Percentiles rank a stretch among this genome's conserved stretches.
phyloP scores from a whole-genome alignment of 139 green algal genomes.

The Pedinophyceae sp. region DNA sequence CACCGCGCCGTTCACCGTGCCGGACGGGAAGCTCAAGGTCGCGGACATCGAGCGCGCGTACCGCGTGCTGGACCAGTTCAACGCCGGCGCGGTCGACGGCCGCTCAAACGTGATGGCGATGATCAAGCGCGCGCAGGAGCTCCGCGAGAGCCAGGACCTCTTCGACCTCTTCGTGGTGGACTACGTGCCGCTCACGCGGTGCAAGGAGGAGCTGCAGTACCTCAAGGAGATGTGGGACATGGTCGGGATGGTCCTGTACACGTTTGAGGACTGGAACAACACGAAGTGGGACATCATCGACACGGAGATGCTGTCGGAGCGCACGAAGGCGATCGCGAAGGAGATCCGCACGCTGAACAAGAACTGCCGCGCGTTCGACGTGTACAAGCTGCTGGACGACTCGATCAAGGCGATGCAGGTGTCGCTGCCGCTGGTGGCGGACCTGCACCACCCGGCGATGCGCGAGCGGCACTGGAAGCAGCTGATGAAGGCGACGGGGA shows the following conservation, averaged over 20 bases:
- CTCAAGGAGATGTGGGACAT: constrained; percentile 75
- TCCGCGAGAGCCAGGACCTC: constrained; percentile 72
- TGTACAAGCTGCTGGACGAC: constrained; percentile 68
- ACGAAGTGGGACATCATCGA: constrained; percentile 77
- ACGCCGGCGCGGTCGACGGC: constrained; percentile 28
- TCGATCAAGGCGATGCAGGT: constrained; percentile 65
- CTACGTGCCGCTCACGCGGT: constrained; percentile 63
- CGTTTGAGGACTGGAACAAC: constrained; percentile 60
- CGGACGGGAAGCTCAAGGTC: constrained; percentile 33
- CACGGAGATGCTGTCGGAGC: constrained; percentile 62
- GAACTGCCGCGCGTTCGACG: constrained; percentile 56
- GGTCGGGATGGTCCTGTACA: constrained; percentile 57
- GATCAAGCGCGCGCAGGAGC: constrained; percentile 44
- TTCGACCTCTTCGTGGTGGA: constrained; percentile 75
- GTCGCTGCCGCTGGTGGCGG: constrained; percentile 63
- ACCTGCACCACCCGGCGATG: constrained; percentile 79
- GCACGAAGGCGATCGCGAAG: constrained; percentile 71
- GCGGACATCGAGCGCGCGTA: constrained; percentile 20
- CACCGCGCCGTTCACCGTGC: constrained; percentile 44
- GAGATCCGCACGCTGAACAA: constrained; percentile 69
- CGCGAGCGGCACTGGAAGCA: constrained; percentile 75
- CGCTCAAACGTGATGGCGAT: constrained; percentile 42
- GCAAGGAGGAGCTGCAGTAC: constrained; percentile 64
- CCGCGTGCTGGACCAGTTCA: constrained; percentile 11
- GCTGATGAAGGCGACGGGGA: constrained; percentile 68